Base-by-base conservation (phyloP, 2,329 filamentous ascomycete species). In the Lachnellula subtilissima region DNA sequence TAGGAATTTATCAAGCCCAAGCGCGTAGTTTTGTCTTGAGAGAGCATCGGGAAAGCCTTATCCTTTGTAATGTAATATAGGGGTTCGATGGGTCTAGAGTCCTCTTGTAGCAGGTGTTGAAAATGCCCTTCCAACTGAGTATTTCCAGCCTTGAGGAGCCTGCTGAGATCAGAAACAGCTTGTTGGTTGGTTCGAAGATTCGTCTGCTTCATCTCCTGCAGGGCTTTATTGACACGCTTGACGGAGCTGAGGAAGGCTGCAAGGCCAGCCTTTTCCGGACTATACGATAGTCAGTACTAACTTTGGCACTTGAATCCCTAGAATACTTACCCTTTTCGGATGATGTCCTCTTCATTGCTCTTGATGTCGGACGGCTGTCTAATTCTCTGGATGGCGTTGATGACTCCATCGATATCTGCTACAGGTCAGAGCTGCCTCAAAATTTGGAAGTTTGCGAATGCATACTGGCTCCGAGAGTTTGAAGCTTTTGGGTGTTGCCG, bases 11-110 rank as follows among this genome's bases (percentile, higher is more conserved):
- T 86, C n/a, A 91, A 79, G 36, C 87, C 84, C 15, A 97, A 74
- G 32, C 86, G 82, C n/a, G 85, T 84, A 25, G 88, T 81, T 59
- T 87, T 89, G 53, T 94, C 89, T 61, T 88, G 83, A 1, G 87
- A 80, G 28, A 97, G 80, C 9, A 86, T 78, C 8, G 94, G 94
- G 66, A 97, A 99, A 1, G 88, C 84, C 70, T 79, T 82, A 76
- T 91, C 84, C 73, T 97, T 97, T 17, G 91, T 97, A 66, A 97
- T 87, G 69, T 87, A 97, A 72, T 96, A 89, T 46, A 99, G 76
- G 7, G 94, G 92, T 69, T 99, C 94, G 50, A 97, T 82, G 2
- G 88, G 83, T 50, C 83, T 83, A 14, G 89, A 87, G 40, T 92
- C 90, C 64, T 96, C 89, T 59, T 81, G 82, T 46, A 99, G 75